Percentiles rank a stretch among this genome's conserved stretches.
phyloP scores from a whole-genome alignment of 495 filamentous ascomycete species.

The Penicillium soppii region DNA sequence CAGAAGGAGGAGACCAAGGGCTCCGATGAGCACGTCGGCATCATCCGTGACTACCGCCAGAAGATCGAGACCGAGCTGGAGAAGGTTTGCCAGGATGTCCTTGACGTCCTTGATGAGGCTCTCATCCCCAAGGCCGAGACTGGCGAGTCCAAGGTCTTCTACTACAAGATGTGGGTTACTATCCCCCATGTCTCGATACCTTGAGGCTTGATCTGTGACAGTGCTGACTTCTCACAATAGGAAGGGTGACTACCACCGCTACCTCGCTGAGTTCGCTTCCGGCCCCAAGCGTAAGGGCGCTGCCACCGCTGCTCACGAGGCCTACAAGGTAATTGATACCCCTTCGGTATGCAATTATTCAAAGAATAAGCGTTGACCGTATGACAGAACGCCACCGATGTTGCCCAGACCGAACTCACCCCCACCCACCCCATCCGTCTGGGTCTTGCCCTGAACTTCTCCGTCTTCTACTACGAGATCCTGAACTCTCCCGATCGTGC shows the following conservation, averaged over 20 bases:
- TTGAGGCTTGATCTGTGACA: background rate
- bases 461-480: constrained; percentile 99
- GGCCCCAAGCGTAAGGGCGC: constrained; percentile 98
- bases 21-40: constrained; percentile 91
- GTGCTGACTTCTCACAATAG: constrained; percentile 47
- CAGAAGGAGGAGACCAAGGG: constrained; percentile 99
- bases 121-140: constrained; percentile 97
- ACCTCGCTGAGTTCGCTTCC: constrained; percentile 97
- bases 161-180: constrained; percentile 95
- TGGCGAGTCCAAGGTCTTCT: constrained; percentile 99
- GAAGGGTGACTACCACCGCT: constrained; percentile 99
- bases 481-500: constrained; percentile 98
- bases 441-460: constrained; percentile 98
- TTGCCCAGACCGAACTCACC: constrained; percentile 94
- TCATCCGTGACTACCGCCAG: constrained; percentile 96
- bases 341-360: background rate
- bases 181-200: background rate
- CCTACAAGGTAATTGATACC: constrained; percentile 79
- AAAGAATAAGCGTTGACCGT: constrained; percentile 12
- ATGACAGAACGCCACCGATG: constrained; percentile 88
- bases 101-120: constrained; percentile 91
- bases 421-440: constrained; percentile 98
- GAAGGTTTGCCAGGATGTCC: constrained; percentile 97
- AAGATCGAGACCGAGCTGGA: constrained; percentile 99
- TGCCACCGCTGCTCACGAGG: constrained; percentile 94